These are phyloP conservation scores for Teunomyces funiuensis DNA, from an alignment of 805 yeast species.

Conservation along the genomic window DNA sequence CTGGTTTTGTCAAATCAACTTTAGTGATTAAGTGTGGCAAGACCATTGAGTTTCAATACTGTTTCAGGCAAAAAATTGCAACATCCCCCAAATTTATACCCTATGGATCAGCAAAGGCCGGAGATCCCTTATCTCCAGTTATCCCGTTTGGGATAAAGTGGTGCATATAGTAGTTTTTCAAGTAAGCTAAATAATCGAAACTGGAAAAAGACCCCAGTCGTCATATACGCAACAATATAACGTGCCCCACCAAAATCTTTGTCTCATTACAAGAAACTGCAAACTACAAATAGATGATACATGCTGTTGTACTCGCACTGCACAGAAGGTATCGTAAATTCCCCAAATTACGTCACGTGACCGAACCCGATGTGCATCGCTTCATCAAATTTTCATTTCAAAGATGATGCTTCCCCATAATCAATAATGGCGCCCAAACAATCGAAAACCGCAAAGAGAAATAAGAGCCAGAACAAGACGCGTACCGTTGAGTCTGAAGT, in stretches of 20 bases:
- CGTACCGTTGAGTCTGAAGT: conserved; percentile 68
- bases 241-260: no score
- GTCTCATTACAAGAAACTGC: no score
- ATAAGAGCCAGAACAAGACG: conserved; percentile 49
- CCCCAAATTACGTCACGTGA: neutral
- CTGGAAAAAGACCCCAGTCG: no score
- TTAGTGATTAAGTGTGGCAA: conserved; percentile 17
- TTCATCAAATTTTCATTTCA: conserved; percentile 2
- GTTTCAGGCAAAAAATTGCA: no score
- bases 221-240: no score
- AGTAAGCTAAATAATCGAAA: no score
- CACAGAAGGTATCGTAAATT: no score
- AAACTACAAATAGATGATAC: no score
- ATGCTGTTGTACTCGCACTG: no score
- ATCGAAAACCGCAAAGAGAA: conserved; percentile 59
- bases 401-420: neutral
- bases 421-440: conserved; percentile 55
- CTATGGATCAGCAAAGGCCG: neutral
- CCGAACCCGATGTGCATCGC: conserved; percentile 3
- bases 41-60: conserved; percentile 35
- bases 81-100: no score
- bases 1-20: conserved; percentile 45
- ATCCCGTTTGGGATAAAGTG: neutral
- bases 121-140: neutral
- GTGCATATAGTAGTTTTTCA: neutral